Percentiles rank a stretch among this genome's conserved stretches.
Conservation (phyloP, 495 filamentous ascomycete species). For the Aspergillus bridgeri region DNA sequence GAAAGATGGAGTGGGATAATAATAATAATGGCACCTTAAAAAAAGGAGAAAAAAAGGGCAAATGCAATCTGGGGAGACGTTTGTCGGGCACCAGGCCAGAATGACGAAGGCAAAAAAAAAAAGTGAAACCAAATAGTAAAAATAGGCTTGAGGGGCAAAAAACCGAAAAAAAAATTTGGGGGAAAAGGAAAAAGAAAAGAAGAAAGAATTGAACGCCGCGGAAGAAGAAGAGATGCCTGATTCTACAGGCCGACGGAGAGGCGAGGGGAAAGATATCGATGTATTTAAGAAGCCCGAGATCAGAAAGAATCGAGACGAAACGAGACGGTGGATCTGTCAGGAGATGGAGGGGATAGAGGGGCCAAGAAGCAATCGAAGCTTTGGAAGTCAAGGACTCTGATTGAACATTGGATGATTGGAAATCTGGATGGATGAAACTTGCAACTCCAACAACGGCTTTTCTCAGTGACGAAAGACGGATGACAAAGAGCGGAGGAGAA, state of each 20-base stretch:
- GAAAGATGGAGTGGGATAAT: neutral
- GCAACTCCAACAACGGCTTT: neutral
- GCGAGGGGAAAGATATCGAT: slow-evolving; percentile 1
- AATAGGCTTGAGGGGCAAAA: slow-evolving; percentile 6
- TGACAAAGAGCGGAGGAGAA: neutral
- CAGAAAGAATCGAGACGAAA: neutral
- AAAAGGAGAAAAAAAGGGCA: neutral
- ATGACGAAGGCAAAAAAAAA: slow-evolving; percentile 1
- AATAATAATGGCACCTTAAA: neutral
- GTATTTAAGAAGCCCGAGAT: neutral
- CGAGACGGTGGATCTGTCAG: neutral
- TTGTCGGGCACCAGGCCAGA: slow-evolving; percentile 15
- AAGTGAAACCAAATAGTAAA: neutral
- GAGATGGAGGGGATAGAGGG: neutral
- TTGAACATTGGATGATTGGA: neutral
- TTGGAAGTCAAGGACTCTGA: neutral
- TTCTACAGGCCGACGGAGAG: slow-evolving; percentile 3
- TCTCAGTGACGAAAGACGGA: neutral
- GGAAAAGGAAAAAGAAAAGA: slow-evolving; percentile 6
- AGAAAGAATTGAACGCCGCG: neutral
- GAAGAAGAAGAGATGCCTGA: slow-evolving; percentile 5
- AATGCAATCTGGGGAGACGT: neutral
- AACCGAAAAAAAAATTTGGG: slow-evolving; percentile 6
- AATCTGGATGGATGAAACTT: neutral
- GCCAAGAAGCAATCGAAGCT: neutral